Percentiles rank a stretch among this genome's conserved stretches.
Conservation (phyloP, 495 filamentous ascomycete genomes). For the Neurospora tetrasperma region DNA sequence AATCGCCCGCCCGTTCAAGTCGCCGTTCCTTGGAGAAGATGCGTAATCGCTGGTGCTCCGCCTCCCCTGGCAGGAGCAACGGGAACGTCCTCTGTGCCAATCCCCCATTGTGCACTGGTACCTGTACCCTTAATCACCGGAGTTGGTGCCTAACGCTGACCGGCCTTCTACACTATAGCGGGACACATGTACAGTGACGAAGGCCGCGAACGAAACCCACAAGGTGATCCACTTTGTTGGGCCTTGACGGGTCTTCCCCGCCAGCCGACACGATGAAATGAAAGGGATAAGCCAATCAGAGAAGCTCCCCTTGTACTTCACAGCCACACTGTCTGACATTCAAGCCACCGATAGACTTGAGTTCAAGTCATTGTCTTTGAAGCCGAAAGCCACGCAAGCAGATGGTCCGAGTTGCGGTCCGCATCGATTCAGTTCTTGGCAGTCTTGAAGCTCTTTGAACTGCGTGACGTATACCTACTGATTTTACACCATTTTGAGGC, state of each 20-base stretch:
- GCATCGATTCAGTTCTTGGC: neutral
- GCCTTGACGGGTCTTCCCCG: neutral
- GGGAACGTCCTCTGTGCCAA: neutral
- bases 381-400: neutral
- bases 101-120: neutral
- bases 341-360: neutral
- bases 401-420: neutral
- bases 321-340: neutral
- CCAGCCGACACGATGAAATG: neutral
- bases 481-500: neutral
- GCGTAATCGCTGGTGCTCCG: neutral
- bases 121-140: neutral
- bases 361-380: neutral
- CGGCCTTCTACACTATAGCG: neutral
- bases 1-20: neutral
- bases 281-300: neutral
- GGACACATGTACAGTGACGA: slow-evolving; percentile 1
- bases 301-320: neutral
- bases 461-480: neutral
- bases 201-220: neutral
- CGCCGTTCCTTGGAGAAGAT: neutral
- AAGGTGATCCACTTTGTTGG: neutral
- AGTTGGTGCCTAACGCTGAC: neutral
- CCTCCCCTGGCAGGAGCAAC: neutral
- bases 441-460: neutral